A percentile compares a stretch with the other conserved stretches of the same genome.
phyloP scores from a whole-genome alignment of 208 protist species.

The Leishmania tropica region DNA sequence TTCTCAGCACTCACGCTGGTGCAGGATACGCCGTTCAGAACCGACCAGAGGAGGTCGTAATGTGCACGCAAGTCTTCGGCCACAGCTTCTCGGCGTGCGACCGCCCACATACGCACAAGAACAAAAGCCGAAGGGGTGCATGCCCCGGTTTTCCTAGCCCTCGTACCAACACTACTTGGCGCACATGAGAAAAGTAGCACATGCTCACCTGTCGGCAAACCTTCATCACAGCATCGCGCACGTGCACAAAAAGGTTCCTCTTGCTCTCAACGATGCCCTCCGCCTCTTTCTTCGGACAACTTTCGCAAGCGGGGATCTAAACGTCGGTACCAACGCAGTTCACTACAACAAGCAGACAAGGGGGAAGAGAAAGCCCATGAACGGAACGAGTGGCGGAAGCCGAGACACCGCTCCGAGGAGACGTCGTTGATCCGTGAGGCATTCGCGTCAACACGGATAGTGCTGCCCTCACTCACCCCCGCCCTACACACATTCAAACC shows the following conservation, averaged over 20 bases:
- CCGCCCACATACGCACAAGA: background rate
- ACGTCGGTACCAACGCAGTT: background rate
- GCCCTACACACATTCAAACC: background rate
- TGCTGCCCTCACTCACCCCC: background rate
- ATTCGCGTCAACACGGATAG: background rate
- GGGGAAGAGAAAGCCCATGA: background rate
- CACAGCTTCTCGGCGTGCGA: background rate
- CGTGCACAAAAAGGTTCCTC: background rate
- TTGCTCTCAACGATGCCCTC: too few relatives aligned
- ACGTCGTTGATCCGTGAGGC: background rate
- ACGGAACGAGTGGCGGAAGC: background rate
- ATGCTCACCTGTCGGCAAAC: background rate
- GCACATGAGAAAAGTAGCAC: background rate
- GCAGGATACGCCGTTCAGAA: background rate
- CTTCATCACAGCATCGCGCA: background rate
- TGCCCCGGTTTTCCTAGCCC: background rate
- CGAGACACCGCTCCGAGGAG: background rate
- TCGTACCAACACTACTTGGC: background rate
- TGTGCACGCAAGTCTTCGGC: background rate
- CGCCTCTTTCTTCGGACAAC: background rate
- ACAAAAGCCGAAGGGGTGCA: background rate
- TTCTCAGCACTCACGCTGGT: background rate
- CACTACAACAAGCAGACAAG: background rate
- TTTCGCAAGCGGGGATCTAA: background rate
- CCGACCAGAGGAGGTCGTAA: background rate